These are phyloP conservation scores for Sporothrix dimorphospora DNA, from an alignment of 2,329 filamentous ascomycete genomes.

Conservation along the genomic window DNA sequence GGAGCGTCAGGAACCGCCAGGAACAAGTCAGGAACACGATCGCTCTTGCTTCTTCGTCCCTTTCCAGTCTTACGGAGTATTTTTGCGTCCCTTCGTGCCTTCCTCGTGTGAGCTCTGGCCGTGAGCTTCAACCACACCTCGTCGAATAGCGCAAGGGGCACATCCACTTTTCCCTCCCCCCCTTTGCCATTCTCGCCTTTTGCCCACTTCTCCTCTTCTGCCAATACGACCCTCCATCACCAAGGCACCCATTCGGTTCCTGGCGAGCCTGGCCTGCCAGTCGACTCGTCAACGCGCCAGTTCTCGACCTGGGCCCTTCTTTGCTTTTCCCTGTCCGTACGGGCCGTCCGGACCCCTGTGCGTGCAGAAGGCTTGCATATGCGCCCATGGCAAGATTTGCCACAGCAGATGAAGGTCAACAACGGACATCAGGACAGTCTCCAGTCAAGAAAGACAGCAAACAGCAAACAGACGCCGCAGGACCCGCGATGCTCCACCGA, in stretches of 20 bases:
- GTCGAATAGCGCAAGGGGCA: slow-evolving; percentile 25
- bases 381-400: not conserved
- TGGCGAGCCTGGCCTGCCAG: not conserved
- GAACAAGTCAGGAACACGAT: slow-evolving; percentile 15
- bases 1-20: not conserved
- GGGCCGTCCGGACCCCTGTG: slow-evolving; percentile 17
- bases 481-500: slow-evolving; percentile 17
- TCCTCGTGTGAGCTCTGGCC: not conserved
- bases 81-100: not conserved
- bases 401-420: not conserved
- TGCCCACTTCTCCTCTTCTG: slow-evolving; percentile 10
- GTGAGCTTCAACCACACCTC: not conserved
- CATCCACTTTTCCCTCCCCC: slow-evolving; percentile 6
- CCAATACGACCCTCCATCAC: slow-evolving; percentile 13
- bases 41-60: not conserved
- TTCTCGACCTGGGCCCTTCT: not conserved
- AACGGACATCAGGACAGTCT: too few relatives aligned
- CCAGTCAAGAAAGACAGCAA: not conserved
- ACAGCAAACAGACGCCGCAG: not conserved
- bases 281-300: slow-evolving; percentile 13
- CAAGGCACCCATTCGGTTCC: too few relatives aligned
- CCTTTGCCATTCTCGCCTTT: not conserved
- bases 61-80: too few relatives aligned
- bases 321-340: not conserved
- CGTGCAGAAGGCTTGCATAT: not conserved